Percentiles rank a stretch among this genome's conserved stretches.
Evolutionary conservation across 2,329 filamentous ascomycete genomes (phyloP).

Genomic region (Curvularia sp.): DNA sequence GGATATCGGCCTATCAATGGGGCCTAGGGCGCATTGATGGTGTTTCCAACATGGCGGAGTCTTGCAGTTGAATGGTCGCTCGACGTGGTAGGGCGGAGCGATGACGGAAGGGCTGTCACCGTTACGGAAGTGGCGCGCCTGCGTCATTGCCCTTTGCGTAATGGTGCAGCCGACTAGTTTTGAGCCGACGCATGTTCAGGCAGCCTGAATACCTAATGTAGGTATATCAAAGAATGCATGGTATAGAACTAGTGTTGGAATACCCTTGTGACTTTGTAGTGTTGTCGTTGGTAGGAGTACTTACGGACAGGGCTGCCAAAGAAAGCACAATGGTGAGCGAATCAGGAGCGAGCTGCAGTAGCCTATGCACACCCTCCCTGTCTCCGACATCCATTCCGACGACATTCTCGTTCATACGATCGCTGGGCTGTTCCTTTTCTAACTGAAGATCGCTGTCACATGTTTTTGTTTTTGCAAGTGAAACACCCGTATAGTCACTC

Average conservation of each 20-base stretch:
- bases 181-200: background rate
- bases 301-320: constrained; percentile 1
- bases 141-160: constrained; percentile 11
- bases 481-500: background rate
- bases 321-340: background rate
- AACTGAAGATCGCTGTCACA: background rate
- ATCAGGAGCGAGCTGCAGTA: background rate
- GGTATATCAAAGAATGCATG: background rate
- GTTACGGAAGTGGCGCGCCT: constrained; percentile 19
- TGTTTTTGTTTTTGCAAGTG: background rate
- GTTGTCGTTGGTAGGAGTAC: background rate
- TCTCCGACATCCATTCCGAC: background rate
- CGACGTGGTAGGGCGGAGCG: constrained; percentile 9
- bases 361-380: background rate
- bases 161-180: constrained; percentile 3
- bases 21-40: constrained; percentile 4
- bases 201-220: background rate
- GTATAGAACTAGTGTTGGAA: background rate
- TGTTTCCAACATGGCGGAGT: constrained; percentile 6
- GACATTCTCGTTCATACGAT: background rate
- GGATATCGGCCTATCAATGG: constrained; percentile 12
- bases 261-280: background rate
- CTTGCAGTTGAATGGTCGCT: constrained; percentile 11
- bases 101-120: constrained; percentile 18
- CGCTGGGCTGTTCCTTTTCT: background rate